phyloP scores from a whole-genome alignment of 1,284 basidiomycete species.

The Ustilago tritici region DNA sequence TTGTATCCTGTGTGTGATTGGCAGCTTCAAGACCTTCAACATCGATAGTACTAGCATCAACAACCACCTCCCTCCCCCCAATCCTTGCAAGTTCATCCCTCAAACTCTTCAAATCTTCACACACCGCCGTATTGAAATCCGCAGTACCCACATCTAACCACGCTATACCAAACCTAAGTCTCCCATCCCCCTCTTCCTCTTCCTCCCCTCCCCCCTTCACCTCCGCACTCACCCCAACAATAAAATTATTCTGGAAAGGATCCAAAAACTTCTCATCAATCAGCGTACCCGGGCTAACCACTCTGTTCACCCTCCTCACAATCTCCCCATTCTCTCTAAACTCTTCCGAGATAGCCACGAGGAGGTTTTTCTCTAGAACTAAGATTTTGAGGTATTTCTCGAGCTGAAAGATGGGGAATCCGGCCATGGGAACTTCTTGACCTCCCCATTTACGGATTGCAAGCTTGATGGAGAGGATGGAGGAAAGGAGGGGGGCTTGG shows the following conservation, averaged over 20 bases:
- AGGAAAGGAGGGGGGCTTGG: conserved; percentile 61
- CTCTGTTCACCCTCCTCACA: conserved; percentile 57
- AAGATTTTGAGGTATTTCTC: conserved; percentile 68
- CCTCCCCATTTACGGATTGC: conserved; percentile 61
- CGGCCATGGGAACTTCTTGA: conserved; percentile 64
- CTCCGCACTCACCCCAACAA: conserved; percentile 44
- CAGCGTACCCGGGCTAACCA: conserved; percentile 65
- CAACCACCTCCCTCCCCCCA: conserved; percentile 59
- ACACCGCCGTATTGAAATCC: conserved; percentile 59
- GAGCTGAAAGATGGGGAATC: conserved; percentile 65
- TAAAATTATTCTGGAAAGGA: conserved; percentile 66
- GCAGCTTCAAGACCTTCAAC: conserved; percentile 5
- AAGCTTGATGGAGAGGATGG: conserved; percentile 61
- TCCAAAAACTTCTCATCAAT: conserved; percentile 68
- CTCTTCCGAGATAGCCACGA: conserved; percentile 68
- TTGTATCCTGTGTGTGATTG: not conserved
- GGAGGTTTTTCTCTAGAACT: conserved; percentile 59
- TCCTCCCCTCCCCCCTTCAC: not conserved
- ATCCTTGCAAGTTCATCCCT: conserved; percentile 66
- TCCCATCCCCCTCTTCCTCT: too few relatives aligned
- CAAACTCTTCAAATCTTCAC: conserved; percentile 48
- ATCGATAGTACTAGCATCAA: conserved; percentile 28
- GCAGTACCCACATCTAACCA: conserved; percentile 69
- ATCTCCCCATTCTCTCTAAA: conserved; percentile 47
- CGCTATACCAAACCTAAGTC: conserved; percentile 54